phyloP scores from a whole-genome alignment of 495 filamentous ascomycete species.

The Hyphodiscus hymeniophilus region DNA sequence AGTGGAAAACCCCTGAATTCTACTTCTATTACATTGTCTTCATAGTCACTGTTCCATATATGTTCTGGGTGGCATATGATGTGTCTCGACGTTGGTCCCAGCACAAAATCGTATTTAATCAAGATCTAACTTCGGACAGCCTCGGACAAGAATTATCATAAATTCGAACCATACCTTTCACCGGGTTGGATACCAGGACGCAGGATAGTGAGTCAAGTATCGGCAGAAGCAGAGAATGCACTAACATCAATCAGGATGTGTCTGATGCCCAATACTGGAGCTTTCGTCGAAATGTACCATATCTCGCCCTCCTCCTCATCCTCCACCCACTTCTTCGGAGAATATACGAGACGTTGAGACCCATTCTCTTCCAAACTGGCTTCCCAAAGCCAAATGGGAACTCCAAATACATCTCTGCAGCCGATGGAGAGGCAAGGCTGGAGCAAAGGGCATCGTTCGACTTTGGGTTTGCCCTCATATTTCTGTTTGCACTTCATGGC shows the following conservation, averaged over 20 bases:
- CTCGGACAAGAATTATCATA: constrained; percentile 70
- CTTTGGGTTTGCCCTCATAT: constrained; percentile 70
- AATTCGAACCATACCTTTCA: constrained; percentile 61
- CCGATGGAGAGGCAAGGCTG: constrained; percentile 56
- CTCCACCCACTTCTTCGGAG: constrained; percentile 72
- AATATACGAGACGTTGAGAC: constrained; percentile 44
- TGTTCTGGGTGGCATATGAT: constrained; percentile 83
- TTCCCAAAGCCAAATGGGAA: constrained; percentile 12
- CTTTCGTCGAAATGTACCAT: constrained; percentile 82
- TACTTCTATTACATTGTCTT: constrained; percentile 73
- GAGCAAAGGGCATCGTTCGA: constrained; percentile 80
- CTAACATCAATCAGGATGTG: constrained; percentile 53
- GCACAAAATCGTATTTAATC: not conserved
- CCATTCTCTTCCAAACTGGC: constrained; percentile 6
- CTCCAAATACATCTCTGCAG: constrained; percentile 26
- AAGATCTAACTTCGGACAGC: constrained; percentile 40
- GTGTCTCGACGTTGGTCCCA: constrained; percentile 68
- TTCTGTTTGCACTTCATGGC: constrained; percentile 74
- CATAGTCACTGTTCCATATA: constrained; percentile 60
- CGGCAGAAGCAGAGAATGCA: not conserved
- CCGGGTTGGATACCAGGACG: constrained; percentile 93
- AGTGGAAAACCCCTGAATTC: constrained; percentile 86
- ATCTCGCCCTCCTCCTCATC: constrained; percentile 59
- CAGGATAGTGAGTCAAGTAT: constrained; percentile 57
- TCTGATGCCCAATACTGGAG: constrained; percentile 83